Base-by-base conservation (phyloP, 441 rosid species). In the Populus hybrid region DNA sequence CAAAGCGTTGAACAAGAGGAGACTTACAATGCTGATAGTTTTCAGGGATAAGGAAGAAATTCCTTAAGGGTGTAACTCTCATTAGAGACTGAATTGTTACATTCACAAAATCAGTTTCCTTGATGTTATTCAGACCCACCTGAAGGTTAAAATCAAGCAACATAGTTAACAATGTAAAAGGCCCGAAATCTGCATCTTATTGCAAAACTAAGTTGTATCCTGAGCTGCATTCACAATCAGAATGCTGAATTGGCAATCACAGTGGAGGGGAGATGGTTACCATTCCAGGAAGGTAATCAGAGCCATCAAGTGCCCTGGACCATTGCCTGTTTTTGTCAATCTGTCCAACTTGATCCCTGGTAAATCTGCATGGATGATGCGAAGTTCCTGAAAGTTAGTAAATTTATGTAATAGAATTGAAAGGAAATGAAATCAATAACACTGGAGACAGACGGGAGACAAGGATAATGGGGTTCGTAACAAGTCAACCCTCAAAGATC, bases 241-340 rank as follows among this genome's bases (percentile, higher is more conserved):
- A 1, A 40, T 7, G 36, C 21, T 20, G n/a, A 53, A 53, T 64
- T 23, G 40, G 12, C 21, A 28, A 67, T 9, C 9, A 16, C 26
- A 40, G 53, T 42, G 28, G 67, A 73, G 35, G 3, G 75, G 26
- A 71, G 63, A 76, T 2, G 36, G 67, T 12, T 82, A 92, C 97
- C 98, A 96, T 96, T 89, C 99, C 99, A 0, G 99, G 97, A 78
- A 96, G 95, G 81, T 96, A 94, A 87, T 96, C 97, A 46, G 99
- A 94, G 68, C 99, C 99, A 86, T 94, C 99, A 76, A 96, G 97
- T 70, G 98, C 94, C 84, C 98, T 92, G 36, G 98, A 96, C 98
- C 99, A 95, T 61, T 88, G 92, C 84, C 89, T 91, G 81, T 87
- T 96, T 82, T 53, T 88, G 82, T 96, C 99, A 79, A 94, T 89